Evolutionary conservation across 768 basidiomycete genomes (phyloP), one percentile per base, ranked within the genome.

Genomic region (Termitomyces sp.): DNA sequence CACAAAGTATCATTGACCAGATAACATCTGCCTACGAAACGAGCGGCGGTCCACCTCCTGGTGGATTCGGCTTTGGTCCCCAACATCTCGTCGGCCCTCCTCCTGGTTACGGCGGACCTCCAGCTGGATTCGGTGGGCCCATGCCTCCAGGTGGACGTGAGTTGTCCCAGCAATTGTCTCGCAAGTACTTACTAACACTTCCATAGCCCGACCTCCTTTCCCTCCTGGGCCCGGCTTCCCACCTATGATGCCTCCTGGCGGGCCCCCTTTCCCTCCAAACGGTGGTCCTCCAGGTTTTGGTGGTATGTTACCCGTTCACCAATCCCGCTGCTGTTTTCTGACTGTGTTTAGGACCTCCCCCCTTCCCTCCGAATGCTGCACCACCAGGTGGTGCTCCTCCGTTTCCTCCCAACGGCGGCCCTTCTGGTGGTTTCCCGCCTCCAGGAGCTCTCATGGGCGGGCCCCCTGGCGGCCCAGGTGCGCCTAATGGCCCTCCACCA

Each of bases 1-100:
- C 96, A 18, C 97, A 99, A 73, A 93, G 78, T 67, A 94, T 98
- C 71, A 98, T 99, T 70, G 96, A 99, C 82, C 93, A 96, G 73
- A 98, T 99, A 73, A 95, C 94, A 39, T 87, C 90, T 22, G 87
- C 91, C 27, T 97, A 96, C 68, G 96, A 98, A 74, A 83, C 81
- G 31, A 86, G 90, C 45, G 87, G 87, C 54, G 90, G 90, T 2
- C 92, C 91, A 42, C 92, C 92, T 63, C 90, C 90, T 12, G 91
- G 91, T 54, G 91, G 92, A 4, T 93, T 93, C 62, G 89, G 89
- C 8, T 92, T 92, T 65, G 89, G 89, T 24, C 89, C 91, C 42
- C 90, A 90, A 60, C 89, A 91, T 72, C 77, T 92, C 53, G 82
- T 80, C 54, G 80, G 75, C 1, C 83, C 85, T n/a, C 76, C 78